A percentile compares a stretch with the other conserved stretches of the same genome.
These are phyloP conservation scores for Paramecium sonneborni DNA, from an alignment of 73 alveolate species.

Conservation along the genomic window DNA sequence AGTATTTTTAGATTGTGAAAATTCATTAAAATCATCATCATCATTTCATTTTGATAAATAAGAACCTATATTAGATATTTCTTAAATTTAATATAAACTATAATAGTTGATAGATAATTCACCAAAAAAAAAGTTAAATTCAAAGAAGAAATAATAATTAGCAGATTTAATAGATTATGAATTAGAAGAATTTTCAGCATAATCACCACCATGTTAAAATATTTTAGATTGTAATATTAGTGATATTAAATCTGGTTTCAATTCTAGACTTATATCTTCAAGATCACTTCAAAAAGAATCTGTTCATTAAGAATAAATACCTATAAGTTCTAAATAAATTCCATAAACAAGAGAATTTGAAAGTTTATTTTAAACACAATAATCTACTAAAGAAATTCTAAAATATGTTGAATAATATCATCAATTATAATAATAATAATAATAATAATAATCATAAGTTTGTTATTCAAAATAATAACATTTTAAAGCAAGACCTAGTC, in stretches of 20 bases:
- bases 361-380: neutral
- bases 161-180: neutral
- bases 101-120: neutral
- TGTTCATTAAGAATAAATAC: neutral
- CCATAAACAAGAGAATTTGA: conserved; percentile 10
- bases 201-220: neutral
- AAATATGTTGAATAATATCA: conserved; percentile 48
- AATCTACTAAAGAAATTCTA: conserved; percentile 49
- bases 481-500: neutral
- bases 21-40: neutral
- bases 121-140: neutral
- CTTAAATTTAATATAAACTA: neutral
- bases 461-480: neutral
- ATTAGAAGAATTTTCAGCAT: neutral
- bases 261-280: neutral
- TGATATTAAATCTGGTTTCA: neutral
- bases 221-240: neutral
- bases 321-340: neutral
- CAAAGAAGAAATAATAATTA: neutral
- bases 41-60: neutral
- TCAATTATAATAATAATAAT: neutral
- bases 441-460: neutral
- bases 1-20: neutral
- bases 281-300: neutral
- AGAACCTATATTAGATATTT: neutral